A percentile compares a stretch with the other conserved stretches of the same genome.
Conservation (phyloP, 345 rosid genomes). For the Dovyalis caffra region DNA sequence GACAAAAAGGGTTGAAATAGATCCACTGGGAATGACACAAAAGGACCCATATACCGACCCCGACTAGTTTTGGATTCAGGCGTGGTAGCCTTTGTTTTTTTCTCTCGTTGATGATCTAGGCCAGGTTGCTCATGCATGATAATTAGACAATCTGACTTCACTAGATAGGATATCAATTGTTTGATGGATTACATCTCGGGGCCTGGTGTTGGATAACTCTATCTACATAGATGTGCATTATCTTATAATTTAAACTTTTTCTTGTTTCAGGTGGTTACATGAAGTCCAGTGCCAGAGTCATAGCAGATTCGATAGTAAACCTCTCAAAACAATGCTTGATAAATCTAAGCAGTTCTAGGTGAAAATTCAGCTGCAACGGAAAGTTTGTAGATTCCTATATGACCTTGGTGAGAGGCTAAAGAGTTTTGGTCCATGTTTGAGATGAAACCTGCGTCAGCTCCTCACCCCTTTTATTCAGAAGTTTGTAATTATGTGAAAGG, state of each 20-base stretch:
- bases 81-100: background rate
- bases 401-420: too few relatives aligned
- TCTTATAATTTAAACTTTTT: background rate
- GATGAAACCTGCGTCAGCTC: too few relatives aligned
- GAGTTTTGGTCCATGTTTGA: too few relatives aligned
- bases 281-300: constrained; percentile 88
- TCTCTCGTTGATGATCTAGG: background rate
- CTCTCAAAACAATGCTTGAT: constrained; percentile 64
- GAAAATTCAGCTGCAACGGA: background rate
- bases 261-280: constrained; percentile 84
- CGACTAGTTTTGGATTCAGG: too few relatives aligned
- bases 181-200: background rate
- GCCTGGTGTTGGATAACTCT: background rate
- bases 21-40: background rate
- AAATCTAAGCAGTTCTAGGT: constrained; percentile 21
- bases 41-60: too few relatives aligned
- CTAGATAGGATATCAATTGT: background rate
- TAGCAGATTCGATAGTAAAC: constrained; percentile 75
- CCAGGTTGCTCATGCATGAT: background rate
- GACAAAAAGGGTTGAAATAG: background rate
- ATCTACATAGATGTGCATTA: too few relatives aligned
- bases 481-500: too few relatives aligned
- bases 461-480: too few relatives aligned
- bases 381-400: background rate
- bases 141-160: background rate